Percentiles rank a stretch among this genome's conserved stretches.
phyloP scores from a whole-genome alignment of 257 asterid genomes.

The Pogostemon cablin region DNA sequence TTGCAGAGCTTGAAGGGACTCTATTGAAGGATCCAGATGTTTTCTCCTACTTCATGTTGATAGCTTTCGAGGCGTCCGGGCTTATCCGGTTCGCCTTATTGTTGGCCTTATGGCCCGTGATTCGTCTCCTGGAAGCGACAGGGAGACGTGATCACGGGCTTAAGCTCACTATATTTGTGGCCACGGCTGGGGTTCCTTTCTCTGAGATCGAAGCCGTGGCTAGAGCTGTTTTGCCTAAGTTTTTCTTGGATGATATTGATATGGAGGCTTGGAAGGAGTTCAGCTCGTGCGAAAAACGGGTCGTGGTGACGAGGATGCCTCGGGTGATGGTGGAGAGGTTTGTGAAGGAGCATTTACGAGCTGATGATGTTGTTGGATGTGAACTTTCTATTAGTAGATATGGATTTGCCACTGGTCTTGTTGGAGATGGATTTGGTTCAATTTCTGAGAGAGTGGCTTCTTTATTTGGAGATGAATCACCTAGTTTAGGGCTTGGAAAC shows the following conservation, averaged over 20 bases:
- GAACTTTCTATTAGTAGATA: slow-evolving; percentile 50
- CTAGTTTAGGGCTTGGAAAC: slow-evolving; percentile 64
- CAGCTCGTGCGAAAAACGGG: slow-evolving; percentile 45
- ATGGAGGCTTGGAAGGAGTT: slow-evolving; percentile 72
- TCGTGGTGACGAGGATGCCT: slow-evolving; percentile 75
- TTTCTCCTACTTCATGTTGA: slow-evolving; percentile 80
- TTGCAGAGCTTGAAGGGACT: slow-evolving; percentile 74
- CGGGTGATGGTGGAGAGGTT: slow-evolving; percentile 82
- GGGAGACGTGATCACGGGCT: slow-evolving; percentile 64
- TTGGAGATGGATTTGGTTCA: slow-evolving; percentile 19
- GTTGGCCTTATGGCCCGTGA: slow-evolving; percentile 61
- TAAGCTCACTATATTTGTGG: slow-evolving; percentile 60
- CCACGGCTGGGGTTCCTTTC: slow-evolving; percentile 56
- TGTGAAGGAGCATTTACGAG: slow-evolving; percentile 70
- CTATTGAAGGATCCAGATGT: slow-evolving; percentile 62
- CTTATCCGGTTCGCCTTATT: slow-evolving; percentile 62
- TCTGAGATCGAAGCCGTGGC: slow-evolving; percentile 71
- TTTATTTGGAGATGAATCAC: slow-evolving; percentile 48
- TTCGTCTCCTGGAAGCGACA: slow-evolving; percentile 49
- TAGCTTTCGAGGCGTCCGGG: slow-evolving; percentile 90
- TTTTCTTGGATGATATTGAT: slow-evolving; percentile 64
- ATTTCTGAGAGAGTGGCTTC: slow-evolving; percentile 19
- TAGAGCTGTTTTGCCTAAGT: slow-evolving; percentile 82
- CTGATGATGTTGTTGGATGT: slow-evolving; percentile 64
- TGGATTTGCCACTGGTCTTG: slow-evolving; percentile 72